Percentiles rank a stretch among this genome's conserved stretches.
Evolutionary conservation across 2,329 filamentous ascomycete genomes (phyloP).

Genomic region (Penicillium sp.): DNA sequence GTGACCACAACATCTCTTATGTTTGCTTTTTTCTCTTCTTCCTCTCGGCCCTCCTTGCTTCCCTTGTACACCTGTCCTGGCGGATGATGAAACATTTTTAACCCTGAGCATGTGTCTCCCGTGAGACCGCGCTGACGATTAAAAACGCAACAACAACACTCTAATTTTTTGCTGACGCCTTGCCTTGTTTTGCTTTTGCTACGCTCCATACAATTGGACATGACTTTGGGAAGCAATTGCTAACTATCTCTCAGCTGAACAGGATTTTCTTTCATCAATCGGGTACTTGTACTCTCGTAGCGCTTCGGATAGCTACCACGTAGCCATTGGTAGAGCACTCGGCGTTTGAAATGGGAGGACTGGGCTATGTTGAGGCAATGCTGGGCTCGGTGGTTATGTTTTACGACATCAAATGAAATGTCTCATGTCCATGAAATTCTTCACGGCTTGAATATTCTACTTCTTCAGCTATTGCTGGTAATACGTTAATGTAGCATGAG

Average conservation of each 20-base stretch:
- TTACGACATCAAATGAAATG: background rate
- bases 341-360: background rate
- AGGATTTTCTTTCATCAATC: conserved; percentile 12
- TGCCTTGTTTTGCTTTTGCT: conserved; percentile 13
- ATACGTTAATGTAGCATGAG: background rate
- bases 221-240: conserved; percentile 23
- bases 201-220: conserved; percentile 4
- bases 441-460: too few relatives aligned
- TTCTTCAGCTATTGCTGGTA: background rate
- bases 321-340: conserved; percentile 14
- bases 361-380: background rate
- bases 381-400: background rate
- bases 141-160: conserved; percentile 66
- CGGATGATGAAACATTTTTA: conserved; percentile 69
- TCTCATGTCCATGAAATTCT: background rate
- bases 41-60: background rate
- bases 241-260: conserved; percentile 21
- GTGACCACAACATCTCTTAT: conserved; percentile 8
- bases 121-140: conserved; percentile 54
- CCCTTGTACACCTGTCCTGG: conserved; percentile 24
- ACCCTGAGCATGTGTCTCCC: conserved; percentile 56
- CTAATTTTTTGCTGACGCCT: conserved; percentile 71
- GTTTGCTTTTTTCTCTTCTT: conserved; percentile 8
- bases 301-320: conserved; percentile 5
- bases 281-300: background rate